Evolutionary conservation across 805 yeast genomes (phyloP).

Genomic region (Hanseniaspora mollemarum): DNA sequence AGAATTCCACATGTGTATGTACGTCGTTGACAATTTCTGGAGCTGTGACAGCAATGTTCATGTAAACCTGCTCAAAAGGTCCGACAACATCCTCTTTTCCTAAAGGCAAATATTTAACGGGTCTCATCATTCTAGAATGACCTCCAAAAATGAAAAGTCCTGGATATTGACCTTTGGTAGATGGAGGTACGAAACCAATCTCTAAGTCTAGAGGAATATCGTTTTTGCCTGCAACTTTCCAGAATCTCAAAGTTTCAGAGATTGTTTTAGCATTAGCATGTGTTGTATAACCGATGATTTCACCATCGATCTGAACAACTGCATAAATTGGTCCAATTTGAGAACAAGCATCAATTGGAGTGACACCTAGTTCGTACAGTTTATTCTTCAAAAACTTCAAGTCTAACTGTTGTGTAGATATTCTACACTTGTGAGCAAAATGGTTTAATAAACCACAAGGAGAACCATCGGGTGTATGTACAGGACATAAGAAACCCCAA

Average conservation of each 20-base stretch:
- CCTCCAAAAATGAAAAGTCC: slow-evolving; percentile 89
- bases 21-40: slow-evolving; percentile 70
- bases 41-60: slow-evolving; percentile 91
- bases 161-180: slow-evolving; percentile 91
- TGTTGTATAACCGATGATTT: slow-evolving; percentile 84
- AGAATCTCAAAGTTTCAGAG: slow-evolving; percentile 79
- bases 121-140: slow-evolving; percentile 89
- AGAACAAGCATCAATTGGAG: slow-evolving; percentile 57
- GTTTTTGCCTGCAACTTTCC: slow-evolving; percentile 67
- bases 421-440: slow-evolving; percentile 86
- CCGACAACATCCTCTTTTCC: slow-evolving; percentile 80
- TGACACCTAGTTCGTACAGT: slow-evolving; percentile 63
- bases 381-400: slow-evolving; percentile 59
- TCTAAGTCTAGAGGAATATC: slow-evolving; percentile 80
- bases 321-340: slow-evolving; percentile 82
- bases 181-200: slow-evolving; percentile 93
- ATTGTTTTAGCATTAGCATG: slow-evolving; percentile 77
- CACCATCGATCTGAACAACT: slow-evolving; percentile 90
- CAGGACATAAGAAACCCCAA: slow-evolving; percentile 98
- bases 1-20: slow-evolving; percentile 86
- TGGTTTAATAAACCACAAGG: slow-evolving; percentile 98
- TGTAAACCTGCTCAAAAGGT: slow-evolving; percentile 95
- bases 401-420: slow-evolving; percentile 66
- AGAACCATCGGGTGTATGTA: slow-evolving; percentile 98
- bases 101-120: slow-evolving; percentile 80